Evolutionary conservation across 225 moss, liverwort and hornwort species (phyloP), one percentile per base, ranked within the genome.

Genomic region (Bryoerythrophyllum caledonicum): DNA sequence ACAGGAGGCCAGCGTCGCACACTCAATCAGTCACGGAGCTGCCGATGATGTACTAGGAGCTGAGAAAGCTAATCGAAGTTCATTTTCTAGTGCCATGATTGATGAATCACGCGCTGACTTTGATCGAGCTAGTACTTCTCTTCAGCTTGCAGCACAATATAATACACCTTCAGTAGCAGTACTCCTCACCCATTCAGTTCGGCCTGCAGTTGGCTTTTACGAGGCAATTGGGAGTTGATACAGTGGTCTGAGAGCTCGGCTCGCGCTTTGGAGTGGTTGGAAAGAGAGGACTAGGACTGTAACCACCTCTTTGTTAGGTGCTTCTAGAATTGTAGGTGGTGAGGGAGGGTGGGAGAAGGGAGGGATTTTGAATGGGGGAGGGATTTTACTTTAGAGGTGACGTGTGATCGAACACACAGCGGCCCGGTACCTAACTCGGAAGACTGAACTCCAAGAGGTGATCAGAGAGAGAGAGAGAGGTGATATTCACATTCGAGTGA

Each of bases 31-130:
- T 25, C 57, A 57, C 63, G 73, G 82, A 63, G 73, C 30, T 77
- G 77, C 38, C 38, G 38, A 8, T 38, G 38, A 10, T 38, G 38
- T 38, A 38, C 9, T 8, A 38, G 38, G 5, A 6, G 34, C 34
- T 0, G 80, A 77, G 76, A 84, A 78, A 74, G 52, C 51, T 63
- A 27, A 54, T 19, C 10, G 34, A 34, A 38, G 38, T 16, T 46
- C 1, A 57, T 63, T 67, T 13, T 60, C 60, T 61, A 75, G 57
- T 63, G 51, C 68, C 69, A 77, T 77, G 69, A 77, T 77, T 77
- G 71, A 67, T 68, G 80, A 75, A 76, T 73, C 73, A 57, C 70
- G 60, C 70, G 84, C 84, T 84, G 84, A 84, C 84, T 84, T 84
- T 28, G 28, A 44, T 59, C 32, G 32, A 32, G 5, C 32, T 32